Base-by-base conservation (phyloP, 75 land plant genomes). In the Picea sitchensis region DNA sequence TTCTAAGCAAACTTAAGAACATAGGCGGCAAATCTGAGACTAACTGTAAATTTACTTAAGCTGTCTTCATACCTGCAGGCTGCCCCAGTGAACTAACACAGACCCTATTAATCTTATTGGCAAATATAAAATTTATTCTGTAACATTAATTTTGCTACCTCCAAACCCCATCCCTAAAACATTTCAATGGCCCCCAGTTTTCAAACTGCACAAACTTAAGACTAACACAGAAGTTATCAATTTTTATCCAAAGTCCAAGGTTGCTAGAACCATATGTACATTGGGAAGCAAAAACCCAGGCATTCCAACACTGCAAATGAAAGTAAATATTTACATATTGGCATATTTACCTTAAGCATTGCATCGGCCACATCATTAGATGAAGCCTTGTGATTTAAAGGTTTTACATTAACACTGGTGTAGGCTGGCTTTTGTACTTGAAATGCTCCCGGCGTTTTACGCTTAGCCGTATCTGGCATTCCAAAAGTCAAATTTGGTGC, bases 401-500 rank as follows among this genome's bases (percentile, higher is more conserved):
- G 79, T 73, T 90, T 88, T 14, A 84, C 58, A 78, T 88, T 68
- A 65, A 96, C 94, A 87, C 92, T 87, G 38, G 95, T 77, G 75
- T 94, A 95, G 34, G 98, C 99, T 31, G 99, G 99, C 77, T 86
- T 91, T 73, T 76, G 72, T 15, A 32, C 58, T 80, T 80, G 76
- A 69, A 38, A 36, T 20, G 58, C 64, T 17, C 80, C 59, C 47
- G 62, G 65, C 63, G 82, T 54, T 63, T 77, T 84, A 30, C 89
- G 88, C 82, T 87, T 90, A 58, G 82, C 84, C 14, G 47, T 58
- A 76, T 87, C 90, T 36, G 61, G 82, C 69, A 81, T 67, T 64
- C 86, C 87, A 14, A 88, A 47, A 23, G 80, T 61, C 78, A 86
- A 56, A 78, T 79, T 86, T 77, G 92, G 80, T 68, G 92, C 88